Percentiles rank a stretch among this genome's conserved stretches.
phyloP scores from a whole-genome alignment of 75 land plant genomes.

The Larix kaempferi region DNA sequence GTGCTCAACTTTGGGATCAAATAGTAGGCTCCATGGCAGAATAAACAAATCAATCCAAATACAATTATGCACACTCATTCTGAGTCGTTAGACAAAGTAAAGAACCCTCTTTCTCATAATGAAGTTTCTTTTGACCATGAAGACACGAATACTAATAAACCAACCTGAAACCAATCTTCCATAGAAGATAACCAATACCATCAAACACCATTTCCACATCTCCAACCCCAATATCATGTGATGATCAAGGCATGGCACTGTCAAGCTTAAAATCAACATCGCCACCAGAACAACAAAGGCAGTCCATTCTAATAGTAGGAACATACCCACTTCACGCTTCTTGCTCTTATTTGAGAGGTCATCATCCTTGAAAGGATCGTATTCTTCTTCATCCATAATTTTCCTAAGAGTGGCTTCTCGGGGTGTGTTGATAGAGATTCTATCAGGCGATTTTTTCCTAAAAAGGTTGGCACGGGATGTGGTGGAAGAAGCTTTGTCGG shows the following conservation, averaged over 20 bases:
- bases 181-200: conserved; percentile 60
- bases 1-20: conserved; percentile 36
- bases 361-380: conserved; percentile 7
- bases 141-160: conserved; percentile 42
- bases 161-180: conserved; percentile 76
- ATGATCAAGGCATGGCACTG: conserved; percentile 18
- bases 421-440: neutral
- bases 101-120: conserved; percentile 67
- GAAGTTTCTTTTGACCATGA: conserved; percentile 64
- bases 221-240: conserved; percentile 44
- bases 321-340: neutral
- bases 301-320: conserved; percentile 39
- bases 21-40: conserved; percentile 53
- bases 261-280: conserved; percentile 38
- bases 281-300: conserved; percentile 40
- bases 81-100: conserved; percentile 72
- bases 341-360: neutral
- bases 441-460: neutral
- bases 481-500: neutral
- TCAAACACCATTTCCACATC: conserved; percentile 87
- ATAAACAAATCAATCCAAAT: conserved; percentile 78
- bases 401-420: neutral
- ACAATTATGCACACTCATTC: conserved; percentile 67
- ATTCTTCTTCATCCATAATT: neutral
- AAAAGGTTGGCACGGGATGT: neutral